A percentile compares a stretch with the other conserved stretches of the same genome.
Evolutionary conservation across 2,329 filamentous ascomycete genomes (phyloP).

Genomic region (Chaetomiaceae sp.): DNA sequence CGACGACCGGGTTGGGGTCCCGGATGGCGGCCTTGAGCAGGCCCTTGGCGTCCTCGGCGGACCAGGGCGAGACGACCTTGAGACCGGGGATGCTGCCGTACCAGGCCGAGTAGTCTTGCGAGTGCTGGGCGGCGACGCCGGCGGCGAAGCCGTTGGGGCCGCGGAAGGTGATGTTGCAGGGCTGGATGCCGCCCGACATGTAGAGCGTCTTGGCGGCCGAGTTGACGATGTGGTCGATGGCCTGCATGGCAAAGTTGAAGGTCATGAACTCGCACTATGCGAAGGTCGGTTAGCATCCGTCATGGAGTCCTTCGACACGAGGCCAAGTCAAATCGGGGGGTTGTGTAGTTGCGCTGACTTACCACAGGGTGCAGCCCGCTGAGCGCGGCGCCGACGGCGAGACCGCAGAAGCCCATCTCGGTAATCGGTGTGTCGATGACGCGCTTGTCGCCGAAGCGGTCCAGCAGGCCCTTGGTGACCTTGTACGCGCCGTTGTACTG

Average conservation of each 20-base stretch:
- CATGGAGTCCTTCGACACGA: too few species aligned
- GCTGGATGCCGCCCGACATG: slow-evolving; percentile 99
- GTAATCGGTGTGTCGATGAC: slow-evolving; percentile 99
- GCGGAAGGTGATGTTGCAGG: slow-evolving; percentile 99
- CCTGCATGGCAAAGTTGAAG: slow-evolving; percentile 99
- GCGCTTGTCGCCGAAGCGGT: slow-evolving; percentile 95
- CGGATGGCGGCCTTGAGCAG: slow-evolving; percentile 96
- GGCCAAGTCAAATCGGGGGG: too few species aligned
- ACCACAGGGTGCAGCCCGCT: slow-evolving; percentile 92
- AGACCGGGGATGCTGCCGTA: slow-evolving; percentile 97
- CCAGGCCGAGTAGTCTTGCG: slow-evolving; percentile 97
- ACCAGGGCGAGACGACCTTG: slow-evolving; percentile 96
- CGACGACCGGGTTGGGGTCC: slow-evolving; percentile 94
- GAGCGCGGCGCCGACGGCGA: slow-evolving; percentile 90
- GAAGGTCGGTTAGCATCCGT: slow-evolving; percentile 2
- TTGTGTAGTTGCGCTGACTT: slow-evolving; percentile 41
- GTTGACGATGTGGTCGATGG: slow-evolving; percentile 99
- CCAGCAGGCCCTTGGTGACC: slow-evolving; percentile 94
- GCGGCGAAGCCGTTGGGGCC: slow-evolving; percentile 97
- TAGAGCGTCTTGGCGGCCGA: slow-evolving; percentile 98
- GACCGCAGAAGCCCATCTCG: slow-evolving; percentile 89
- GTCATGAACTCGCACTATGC: slow-evolving; percentile 97
- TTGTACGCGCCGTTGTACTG: slow-evolving; percentile 99
- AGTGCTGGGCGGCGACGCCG: slow-evolving; percentile 96
- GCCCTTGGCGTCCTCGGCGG: slow-evolving; percentile 96